Evolutionary conservation across 1,139 yeast species (phyloP), one percentile per base, ranked within the genome.

Genomic region (Ogataea hybrid): DNA sequence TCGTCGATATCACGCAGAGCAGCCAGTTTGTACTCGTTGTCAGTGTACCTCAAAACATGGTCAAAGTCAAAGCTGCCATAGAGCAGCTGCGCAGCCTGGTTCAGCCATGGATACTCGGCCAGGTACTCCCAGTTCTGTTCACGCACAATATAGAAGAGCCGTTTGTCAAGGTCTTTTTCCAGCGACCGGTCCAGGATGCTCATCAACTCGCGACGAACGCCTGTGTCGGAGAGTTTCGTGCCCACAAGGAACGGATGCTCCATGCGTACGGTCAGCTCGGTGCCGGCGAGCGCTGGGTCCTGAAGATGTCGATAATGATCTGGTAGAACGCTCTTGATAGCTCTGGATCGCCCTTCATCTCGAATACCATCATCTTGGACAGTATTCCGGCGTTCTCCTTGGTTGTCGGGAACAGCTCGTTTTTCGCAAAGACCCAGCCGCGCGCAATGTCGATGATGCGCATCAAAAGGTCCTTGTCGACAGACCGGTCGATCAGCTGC

Each of bases 101-200:
- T 88, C 48, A 90, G 68, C 98, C 98, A 94, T 38, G 90, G 89
- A 56, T 85, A 85, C 52, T 90, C 97, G 0, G 95, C 92, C 37
- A 94, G 70, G 54, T 77, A 84, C 61, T 94, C 98, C 99, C 99
- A 94, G 58, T 88, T 92, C 61, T 94, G 98, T 54, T 92, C 97
- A 29, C 92, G 73, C 25, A 94, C 75, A 8, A 92, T 82, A 56
- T 92, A 94, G 52, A 84, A 82, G 32, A 94, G 68, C 47, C 98
- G 73, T 60, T 87, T 89, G 52, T 79, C 77, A 18, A 89, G 75
- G 53, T 86, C 92, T 41, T 71, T 75, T 48, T 94, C 97, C 49
- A 94, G 70, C 52, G 96, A 85, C 41, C 76, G 77, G 60, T 84
- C 83, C 59, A 94, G 69, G 41, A 94, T 85, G 0, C 76, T 66